Percentiles rank a stretch among this genome's conserved stretches.
phyloP scores from a whole-genome alignment of 331 rosid species.

The Telfairia occidentalis region DNA sequence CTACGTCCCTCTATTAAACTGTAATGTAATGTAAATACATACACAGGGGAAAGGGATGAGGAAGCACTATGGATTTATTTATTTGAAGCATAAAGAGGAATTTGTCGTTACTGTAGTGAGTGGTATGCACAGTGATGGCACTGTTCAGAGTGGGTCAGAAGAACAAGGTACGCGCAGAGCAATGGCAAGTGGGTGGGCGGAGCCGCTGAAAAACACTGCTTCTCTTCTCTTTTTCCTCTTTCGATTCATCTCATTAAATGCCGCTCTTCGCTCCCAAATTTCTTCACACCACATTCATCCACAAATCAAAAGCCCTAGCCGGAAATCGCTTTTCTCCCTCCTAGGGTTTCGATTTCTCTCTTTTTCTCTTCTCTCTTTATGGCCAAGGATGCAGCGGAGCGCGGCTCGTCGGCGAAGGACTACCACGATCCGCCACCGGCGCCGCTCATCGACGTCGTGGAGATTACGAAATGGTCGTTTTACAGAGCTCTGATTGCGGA shows the following conservation, averaged over 20 bases:
- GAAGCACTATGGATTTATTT: neutral
- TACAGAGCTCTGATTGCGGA: constrained; percentile 47
- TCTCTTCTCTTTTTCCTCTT: neutral
- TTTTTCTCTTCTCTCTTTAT: neutral
- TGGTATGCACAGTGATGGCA: neutral
- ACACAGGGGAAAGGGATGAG: neutral
- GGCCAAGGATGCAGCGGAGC: constrained; percentile 24
- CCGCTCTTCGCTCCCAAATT: neutral
- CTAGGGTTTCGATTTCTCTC: neutral
- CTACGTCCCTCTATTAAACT: constrained; percentile 11
- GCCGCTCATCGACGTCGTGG: constrained; percentile 22
- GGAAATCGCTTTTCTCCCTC: neutral
- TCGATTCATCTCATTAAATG: constrained; percentile 1
- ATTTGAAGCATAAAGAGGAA: constrained; percentile 3
- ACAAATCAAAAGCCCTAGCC: neutral
- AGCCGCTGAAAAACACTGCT: neutral
- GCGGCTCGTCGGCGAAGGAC: constrained; percentile 24
- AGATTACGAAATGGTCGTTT: constrained; percentile 35
- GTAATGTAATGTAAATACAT: neutral
- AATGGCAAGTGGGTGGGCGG: neutral
- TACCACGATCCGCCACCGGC: constrained; percentile 38
- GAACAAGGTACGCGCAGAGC: constrained; percentile 6
- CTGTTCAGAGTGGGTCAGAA: neutral
- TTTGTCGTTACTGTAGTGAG: constrained; percentile 12
- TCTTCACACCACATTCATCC: neutral